phyloP scores from a whole-genome alignment of 1,284 basidiomycete species.

The Meira nashicola region DNA sequence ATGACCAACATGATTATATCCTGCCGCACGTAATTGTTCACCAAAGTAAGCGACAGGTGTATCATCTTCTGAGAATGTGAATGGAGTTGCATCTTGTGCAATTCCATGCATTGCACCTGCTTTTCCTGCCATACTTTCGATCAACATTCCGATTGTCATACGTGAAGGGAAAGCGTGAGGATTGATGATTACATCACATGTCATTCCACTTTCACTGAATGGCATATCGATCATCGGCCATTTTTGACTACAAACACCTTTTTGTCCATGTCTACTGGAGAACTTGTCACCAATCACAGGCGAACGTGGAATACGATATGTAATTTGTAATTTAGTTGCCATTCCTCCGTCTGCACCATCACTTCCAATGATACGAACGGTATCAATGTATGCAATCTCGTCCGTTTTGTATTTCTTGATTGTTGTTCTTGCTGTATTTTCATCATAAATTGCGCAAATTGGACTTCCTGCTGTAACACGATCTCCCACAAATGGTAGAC shows the following conservation, averaged over 20 bases:
- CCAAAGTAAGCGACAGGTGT: conserved; percentile 96
- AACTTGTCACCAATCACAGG: conserved; percentile 99
- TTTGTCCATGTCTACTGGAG: conserved; percentile 96
- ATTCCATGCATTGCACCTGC: conserved; percentile 96
- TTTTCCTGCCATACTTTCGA: conserved; percentile 98
- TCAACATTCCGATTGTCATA: conserved; percentile 99
- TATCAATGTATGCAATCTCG: conserved; percentile 82
- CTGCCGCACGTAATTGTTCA: conserved; percentile 83
- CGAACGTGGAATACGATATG: conserved; percentile 84
- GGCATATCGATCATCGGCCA: conserved; percentile 95
- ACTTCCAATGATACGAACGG: conserved; percentile 81
- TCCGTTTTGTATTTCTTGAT: conserved; percentile 97
- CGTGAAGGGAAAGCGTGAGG: conserved; percentile 98
- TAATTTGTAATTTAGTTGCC: conserved; percentile 77
- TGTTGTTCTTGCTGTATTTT: conserved; percentile 74
- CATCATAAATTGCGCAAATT: conserved; percentile 73
- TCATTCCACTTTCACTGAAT: conserved; percentile 96
- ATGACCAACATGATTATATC: conserved; percentile 98
- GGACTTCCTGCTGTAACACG: conserved; percentile 71
- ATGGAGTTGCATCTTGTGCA: conserved; percentile 88
- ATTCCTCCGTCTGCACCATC: conserved; percentile 81
- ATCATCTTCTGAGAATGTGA: conserved; percentile 80
- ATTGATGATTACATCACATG: conserved; percentile 99
- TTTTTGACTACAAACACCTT: conserved; percentile 98
- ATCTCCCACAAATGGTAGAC: conserved; percentile 74